Conservation (phyloP, 257 asterid genomes). For the Nicotiana sylvestris region DNA sequence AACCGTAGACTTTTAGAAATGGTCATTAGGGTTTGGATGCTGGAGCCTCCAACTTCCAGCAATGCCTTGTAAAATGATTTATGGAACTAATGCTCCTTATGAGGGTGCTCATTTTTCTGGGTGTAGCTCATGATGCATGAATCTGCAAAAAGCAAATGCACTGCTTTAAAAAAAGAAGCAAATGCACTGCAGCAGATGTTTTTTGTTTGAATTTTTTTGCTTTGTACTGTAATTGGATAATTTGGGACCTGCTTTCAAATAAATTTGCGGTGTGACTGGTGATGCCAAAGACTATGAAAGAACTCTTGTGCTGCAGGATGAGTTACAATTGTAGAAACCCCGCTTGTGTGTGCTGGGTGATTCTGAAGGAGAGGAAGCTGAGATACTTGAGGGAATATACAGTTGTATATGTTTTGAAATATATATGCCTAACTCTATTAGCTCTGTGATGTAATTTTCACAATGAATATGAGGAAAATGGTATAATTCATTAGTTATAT, state of each 20-base stretch:
- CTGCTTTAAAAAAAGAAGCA: background rate
- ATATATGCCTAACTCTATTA: background rate
- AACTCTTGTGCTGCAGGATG: background rate
- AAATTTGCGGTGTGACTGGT: background rate
- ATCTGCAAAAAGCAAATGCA: background rate
- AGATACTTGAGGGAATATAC: background rate
- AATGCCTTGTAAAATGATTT: slow-evolving; percentile 2
- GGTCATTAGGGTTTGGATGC: background rate
- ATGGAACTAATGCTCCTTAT: background rate
- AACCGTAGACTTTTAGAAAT: background rate
- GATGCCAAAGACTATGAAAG: background rate
- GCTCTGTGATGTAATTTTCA: background rate
- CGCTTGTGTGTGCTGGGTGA: background rate
- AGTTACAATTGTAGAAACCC: background rate
- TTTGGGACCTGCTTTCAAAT: background rate
- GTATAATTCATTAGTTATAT: background rate
- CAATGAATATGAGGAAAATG: background rate
- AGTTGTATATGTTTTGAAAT: background rate
- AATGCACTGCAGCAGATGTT: background rate
- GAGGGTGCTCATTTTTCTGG: background rate
- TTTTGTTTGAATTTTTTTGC: background rate
- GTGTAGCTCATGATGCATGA: background rate
- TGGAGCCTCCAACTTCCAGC: background rate
- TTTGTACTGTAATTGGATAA: background rate
- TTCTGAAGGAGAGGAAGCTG: background rate